Conservation (phyloP, 192 early-diverging fungal genomes). For the Chytriomyces sp. region DNA sequence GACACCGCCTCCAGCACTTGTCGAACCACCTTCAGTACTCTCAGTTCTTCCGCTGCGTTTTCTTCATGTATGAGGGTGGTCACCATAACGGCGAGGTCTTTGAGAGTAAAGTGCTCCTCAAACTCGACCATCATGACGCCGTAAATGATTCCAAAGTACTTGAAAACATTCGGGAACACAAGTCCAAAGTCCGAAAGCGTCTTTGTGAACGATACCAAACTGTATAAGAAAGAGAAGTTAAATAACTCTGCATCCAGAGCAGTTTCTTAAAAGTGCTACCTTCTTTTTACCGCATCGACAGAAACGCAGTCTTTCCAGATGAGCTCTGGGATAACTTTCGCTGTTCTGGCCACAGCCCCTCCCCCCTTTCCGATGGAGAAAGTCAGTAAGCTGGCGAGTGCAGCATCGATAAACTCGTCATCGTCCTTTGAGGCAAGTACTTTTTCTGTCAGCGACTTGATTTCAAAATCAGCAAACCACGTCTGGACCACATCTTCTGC, state of each 20-base stretch:
- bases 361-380: slow-evolving; percentile 2
- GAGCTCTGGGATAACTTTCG: slow-evolving; percentile 4
- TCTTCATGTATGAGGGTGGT: slow-evolving; percentile 41
- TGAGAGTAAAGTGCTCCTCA: slow-evolving; percentile 37
- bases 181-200: background rate
- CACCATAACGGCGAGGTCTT: slow-evolving; percentile 37
- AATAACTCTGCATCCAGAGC: background rate
- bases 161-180: slow-evolving; percentile 1
- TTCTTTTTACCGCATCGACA: background rate
- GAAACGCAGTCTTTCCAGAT: background rate
- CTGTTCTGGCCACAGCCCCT: slow-evolving; percentile 20
- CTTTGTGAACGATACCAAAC: slow-evolving; percentile 1
- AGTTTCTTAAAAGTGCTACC: slow-evolving; percentile 4
- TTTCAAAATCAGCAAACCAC: no score
- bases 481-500: no score
- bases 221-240: background rate
- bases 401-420: no score
- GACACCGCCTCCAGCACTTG: slow-evolving; percentile 11
- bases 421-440: no score
- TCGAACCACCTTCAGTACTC: background rate
- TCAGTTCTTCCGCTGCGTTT: slow-evolving; percentile 13
- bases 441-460: no score
- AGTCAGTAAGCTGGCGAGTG: no score
- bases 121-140: slow-evolving; percentile 18
- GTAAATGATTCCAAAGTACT: slow-evolving; percentile 26